Conservation (phyloP, 1,139 yeast species). For the Debaryomycetaceae sp. region DNA sequence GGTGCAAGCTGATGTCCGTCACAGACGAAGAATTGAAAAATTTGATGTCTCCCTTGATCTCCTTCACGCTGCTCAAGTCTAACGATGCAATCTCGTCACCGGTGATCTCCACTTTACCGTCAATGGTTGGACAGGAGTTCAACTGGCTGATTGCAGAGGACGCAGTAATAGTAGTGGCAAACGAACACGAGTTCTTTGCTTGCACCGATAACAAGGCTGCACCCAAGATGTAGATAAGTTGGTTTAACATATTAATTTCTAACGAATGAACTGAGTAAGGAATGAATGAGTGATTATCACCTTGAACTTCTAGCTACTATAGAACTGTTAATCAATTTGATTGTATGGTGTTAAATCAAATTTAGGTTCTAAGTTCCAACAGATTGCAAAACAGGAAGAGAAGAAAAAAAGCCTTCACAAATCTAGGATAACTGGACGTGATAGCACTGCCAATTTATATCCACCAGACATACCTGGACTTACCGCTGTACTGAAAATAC, state of each 20-base stretch:
- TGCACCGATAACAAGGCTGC: constrained; percentile 8
- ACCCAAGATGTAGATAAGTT: constrained; percentile 7
- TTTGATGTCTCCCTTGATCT: constrained; percentile 32
- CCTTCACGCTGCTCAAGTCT: constrained; percentile 33
- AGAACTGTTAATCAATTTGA: neutral
- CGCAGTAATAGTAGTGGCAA: constrained; percentile 39
- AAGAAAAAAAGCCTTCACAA: neutral
- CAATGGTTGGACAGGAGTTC: constrained; percentile 41
- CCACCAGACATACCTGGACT: neutral
- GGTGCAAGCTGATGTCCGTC: constrained; percentile 30
- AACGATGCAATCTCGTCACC: constrained; percentile 35
- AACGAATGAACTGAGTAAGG: neutral
- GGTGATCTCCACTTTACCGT: constrained; percentile 37
- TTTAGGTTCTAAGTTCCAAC: neutral
- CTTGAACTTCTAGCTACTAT: neutral
- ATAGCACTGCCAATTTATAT: neutral
- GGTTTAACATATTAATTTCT: neutral
- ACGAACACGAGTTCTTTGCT: constrained; percentile 31
- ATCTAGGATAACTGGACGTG: neutral
- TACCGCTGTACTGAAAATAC: neutral
- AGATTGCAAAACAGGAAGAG: neutral
- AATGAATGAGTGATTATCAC: neutral
- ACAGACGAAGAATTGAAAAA: constrained; percentile 43
- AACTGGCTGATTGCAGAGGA: constrained; percentile 34
- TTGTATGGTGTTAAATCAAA: neutral